A percentile compares a stretch with the other conserved stretches of the same genome.
Evolutionary conservation across 2,329 filamentous ascomycete species (phyloP).

Genomic region (Claviceps capensis): DNA sequence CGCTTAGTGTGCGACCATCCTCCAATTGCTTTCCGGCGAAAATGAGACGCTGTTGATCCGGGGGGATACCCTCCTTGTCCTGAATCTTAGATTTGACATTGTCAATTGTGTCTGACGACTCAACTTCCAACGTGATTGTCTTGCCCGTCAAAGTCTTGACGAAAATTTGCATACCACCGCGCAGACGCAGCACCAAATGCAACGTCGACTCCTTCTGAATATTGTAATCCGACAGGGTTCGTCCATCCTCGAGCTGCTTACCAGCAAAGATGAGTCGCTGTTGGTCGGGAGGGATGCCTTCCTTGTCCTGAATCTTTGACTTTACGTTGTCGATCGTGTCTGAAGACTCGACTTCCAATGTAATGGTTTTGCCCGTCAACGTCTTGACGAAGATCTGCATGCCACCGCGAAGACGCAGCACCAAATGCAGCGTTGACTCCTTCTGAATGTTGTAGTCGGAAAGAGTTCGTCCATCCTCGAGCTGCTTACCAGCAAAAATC

Average conservation of each 20-base stretch:
- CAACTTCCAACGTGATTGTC: slow-evolving; percentile 86
- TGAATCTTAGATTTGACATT: too few species aligned
- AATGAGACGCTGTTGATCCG: slow-evolving; percentile 64
- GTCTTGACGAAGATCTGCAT: slow-evolving; percentile 88
- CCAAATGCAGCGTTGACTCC: slow-evolving; percentile 69
- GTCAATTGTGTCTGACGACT: slow-evolving; percentile 20
- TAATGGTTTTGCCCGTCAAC: slow-evolving; percentile 86
- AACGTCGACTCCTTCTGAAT: slow-evolving; percentile 86
- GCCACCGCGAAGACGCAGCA: slow-evolving; percentile 74
- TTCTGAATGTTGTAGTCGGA: slow-evolving; percentile 97
- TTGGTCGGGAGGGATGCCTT: slow-evolving; percentile 88
- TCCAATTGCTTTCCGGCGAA: slow-evolving; percentile 91
- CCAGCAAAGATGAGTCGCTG: slow-evolving; percentile 89
- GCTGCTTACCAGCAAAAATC: slow-evolving; percentile 87
- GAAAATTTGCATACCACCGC: slow-evolving; percentile 80
- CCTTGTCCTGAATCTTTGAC: slow-evolving; percentile 84
- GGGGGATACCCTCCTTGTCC: too few species aligned
- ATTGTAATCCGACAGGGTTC: slow-evolving; percentile 89
- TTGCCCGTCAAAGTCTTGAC: slow-evolving; percentile 84
- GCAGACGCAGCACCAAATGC: slow-evolving; percentile 66
- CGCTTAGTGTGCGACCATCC: slow-evolving; percentile 77
- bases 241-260: slow-evolving; percentile 86
- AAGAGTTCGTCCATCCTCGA: slow-evolving; percentile 83
- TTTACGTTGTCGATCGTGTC: slow-evolving; percentile 95
- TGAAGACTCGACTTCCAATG: slow-evolving; percentile 74